phyloP scores from a whole-genome alignment of 106 monocot species.

The Cymbidium sinense region DNA sequence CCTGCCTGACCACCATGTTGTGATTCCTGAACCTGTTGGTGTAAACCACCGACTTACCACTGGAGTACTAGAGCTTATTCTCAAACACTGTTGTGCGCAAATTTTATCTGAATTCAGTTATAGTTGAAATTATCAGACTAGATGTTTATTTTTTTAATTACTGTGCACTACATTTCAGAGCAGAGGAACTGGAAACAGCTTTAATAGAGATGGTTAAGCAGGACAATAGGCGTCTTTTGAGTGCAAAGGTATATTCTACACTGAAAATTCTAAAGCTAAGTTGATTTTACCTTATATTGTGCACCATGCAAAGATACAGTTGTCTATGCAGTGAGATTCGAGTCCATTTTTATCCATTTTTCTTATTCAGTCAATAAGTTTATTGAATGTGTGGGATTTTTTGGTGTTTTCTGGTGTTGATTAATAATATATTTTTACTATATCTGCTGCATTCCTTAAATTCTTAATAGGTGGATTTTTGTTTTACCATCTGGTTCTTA shows the following conservation, averaged over 20 bases:
- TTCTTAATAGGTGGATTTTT: neutral
- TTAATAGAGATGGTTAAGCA: constrained; percentile 97
- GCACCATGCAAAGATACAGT: neutral
- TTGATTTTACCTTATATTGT: neutral
- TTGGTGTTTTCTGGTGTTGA: neutral
- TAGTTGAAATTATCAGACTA: neutral
- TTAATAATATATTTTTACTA: neutral
- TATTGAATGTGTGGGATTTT: neutral
- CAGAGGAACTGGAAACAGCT: constrained; percentile 86
- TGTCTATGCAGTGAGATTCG: neutral
- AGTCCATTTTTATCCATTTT: neutral
- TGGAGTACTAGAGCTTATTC: neutral
- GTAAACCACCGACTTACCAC: neutral
- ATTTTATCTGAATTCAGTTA: neutral
- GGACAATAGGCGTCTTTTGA: constrained; percentile 75
- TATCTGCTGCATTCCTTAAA: neutral
- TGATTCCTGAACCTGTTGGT: neutral
- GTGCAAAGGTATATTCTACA: constrained; percentile 54
- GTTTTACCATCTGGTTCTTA: neutral
- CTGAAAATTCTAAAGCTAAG: neutral
- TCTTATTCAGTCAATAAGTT: neutral
- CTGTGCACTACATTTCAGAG: constrained; percentile 25
- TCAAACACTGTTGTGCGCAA: neutral
- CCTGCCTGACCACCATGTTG: neutral
- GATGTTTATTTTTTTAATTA: neutral